Base-by-base conservation (phyloP, 2,329 filamentous ascomycete genomes). In the Cladosporium sp. region DNA sequence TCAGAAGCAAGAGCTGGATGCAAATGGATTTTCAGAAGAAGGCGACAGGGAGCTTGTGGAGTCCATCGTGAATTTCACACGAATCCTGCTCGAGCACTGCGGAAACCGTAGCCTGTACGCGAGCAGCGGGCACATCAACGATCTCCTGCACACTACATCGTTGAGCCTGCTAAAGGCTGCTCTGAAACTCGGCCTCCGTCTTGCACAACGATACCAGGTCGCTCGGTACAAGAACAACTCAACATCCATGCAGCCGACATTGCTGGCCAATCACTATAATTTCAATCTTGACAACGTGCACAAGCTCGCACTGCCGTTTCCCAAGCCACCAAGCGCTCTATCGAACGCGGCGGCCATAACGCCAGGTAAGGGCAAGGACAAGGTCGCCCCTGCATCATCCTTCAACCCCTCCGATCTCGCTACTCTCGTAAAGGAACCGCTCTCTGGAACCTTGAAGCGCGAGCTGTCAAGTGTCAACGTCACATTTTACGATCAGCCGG, bases 51-150 rank as follows among this genome's bases (percentile, higher is more conserved):
- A 91, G 74, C 84, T 99, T 68, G 81, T 98, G 65, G 89, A 96
- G 76, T 84, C 87, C 33, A 85, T 98, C 63, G 83, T 99, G 67
- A 84, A 87, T 71, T 99, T 99, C 78, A 97, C 93, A 26, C 88
- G 90, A 67, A 86, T 96, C 77, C 84, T 99, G 33, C 81, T 98
- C 61, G 92, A 98, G 76, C 95, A 97, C 76, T 99, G 95, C 78
- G 95, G 94, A 67, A 99, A 99, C 76, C 86, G 96, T 71, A 97
- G 93, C 80, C 89, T 99, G 72, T 99, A 98, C 78, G 92, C 90
- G 67, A 99, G 95, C 82, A 98, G 94, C 77, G 85, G 89, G 70
- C 91, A 96, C 72, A 82, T 99, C 67, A 95, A 94, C 76, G 89
- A 93, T 75, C 85, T 99, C 49, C 86, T 99, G 66, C 92, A 97